Percentiles rank a stretch among this genome's conserved stretches.
Conservation (phyloP, 2,329 filamentous ascomycete genomes). For the Elsinoe arachidis region DNA sequence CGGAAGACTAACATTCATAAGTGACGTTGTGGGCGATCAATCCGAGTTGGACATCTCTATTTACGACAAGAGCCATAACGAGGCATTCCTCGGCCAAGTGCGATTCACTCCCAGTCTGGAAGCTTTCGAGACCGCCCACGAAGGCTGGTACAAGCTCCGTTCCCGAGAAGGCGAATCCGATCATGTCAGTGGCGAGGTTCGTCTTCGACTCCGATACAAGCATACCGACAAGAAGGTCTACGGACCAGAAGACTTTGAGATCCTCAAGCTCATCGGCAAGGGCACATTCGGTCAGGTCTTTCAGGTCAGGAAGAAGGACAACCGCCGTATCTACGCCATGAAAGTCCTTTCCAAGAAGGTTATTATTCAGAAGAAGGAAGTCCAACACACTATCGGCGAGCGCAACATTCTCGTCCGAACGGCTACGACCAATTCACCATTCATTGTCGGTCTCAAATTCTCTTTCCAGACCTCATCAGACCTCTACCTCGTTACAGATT, state of each 20-base stretch:
- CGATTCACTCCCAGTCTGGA: conserved; percentile 65
- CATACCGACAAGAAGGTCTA: conserved; percentile 82
- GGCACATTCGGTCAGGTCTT: conserved; percentile 98
- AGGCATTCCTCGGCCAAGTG: conserved; percentile 87
- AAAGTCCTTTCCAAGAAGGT: conserved; percentile 99
- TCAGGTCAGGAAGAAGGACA: conserved; percentile 96
- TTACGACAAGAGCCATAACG: conserved; percentile 76
- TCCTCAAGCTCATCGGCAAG: conserved; percentile 92
- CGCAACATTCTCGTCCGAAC: conserved; percentile 95
- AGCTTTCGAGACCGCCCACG: conserved; percentile 61
- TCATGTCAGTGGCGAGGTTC: conserved; percentile 74
- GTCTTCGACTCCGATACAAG: conserved; percentile 78
- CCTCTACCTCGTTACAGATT: conserved; percentile 96
- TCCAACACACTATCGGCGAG: conserved; percentile 93
- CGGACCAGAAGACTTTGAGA: conserved; percentile 91
- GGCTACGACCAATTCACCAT: conserved; percentile 88
- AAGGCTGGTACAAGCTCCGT: conserved; percentile 77
- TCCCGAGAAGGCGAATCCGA: conserved; percentile 72
- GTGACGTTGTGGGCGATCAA: conserved; percentile 87
- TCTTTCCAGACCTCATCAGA: conserved; percentile 97
- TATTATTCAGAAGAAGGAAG: conserved; percentile 99
- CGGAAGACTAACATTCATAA: conserved; percentile 34
- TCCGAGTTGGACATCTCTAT: conserved; percentile 88
- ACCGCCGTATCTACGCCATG: conserved; percentile 94
- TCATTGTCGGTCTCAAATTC: conserved; percentile 96